Conservation (phyloP, 2,329 filamentous ascomycete genomes). For the Phyllosticta ampelicida region DNA sequence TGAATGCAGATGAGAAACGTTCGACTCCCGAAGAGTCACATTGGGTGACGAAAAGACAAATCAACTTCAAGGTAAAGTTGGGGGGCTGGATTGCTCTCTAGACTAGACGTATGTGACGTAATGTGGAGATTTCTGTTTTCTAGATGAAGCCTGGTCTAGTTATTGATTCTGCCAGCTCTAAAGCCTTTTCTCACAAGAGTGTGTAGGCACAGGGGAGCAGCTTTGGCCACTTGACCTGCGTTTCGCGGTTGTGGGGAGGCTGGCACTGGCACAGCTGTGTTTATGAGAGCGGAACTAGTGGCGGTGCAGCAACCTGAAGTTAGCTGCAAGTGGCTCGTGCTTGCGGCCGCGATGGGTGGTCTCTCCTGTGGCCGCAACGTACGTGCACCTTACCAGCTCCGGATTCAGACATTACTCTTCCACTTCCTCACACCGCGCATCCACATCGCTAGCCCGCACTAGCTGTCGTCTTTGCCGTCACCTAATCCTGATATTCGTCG, state of each 20-base stretch:
- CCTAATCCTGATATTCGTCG: neutral
- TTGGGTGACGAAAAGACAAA: too few relatives aligned
- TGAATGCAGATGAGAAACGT: too few relatives aligned
- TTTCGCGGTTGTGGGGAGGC: neutral
- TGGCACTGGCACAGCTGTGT: neutral
- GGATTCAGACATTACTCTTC: conserved; percentile 7
- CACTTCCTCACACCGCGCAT: conserved; percentile 3
- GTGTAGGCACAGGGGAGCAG: neutral
- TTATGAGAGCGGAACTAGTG: neutral
- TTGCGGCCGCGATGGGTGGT: neutral
- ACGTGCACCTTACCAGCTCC: neutral
- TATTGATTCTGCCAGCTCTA: neutral
- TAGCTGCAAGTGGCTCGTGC: neutral
- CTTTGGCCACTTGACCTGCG: neutral
- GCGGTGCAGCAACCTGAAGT: neutral
- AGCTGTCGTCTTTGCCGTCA: conserved; percentile 2
- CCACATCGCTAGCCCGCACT: neutral
- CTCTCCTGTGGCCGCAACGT: neutral
- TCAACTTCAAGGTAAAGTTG: too few relatives aligned
- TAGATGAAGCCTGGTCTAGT: too few relatives aligned
- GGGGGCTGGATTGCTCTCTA: too few relatives aligned
- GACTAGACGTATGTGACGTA: too few relatives aligned
- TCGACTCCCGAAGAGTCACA: too few relatives aligned
- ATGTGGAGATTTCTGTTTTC: too few relatives aligned
- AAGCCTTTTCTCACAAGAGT: neutral